A percentile compares a stretch with the other conserved stretches of the same genome.
Evolutionary conservation across 441 rosid species (phyloP).

Genomic region (Croton laevigatus): DNA sequence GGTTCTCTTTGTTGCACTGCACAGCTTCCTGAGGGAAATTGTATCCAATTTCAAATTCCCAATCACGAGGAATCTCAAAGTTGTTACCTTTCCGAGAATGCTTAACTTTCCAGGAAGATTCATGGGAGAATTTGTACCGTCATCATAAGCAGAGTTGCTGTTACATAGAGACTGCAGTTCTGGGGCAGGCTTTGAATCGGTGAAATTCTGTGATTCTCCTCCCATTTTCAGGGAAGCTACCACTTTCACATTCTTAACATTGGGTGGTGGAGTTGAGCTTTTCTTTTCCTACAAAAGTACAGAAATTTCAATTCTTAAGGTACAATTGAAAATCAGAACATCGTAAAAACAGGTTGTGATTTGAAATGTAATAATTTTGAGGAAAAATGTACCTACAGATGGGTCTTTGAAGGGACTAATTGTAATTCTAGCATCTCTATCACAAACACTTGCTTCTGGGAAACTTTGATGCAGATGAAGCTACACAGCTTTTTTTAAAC

Average conservation of each 20-base stretch:
- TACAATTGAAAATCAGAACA: not conserved
- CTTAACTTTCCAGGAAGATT: conserved; percentile 58
- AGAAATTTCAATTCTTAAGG: not conserved
- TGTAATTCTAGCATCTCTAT: conserved; percentile 52
- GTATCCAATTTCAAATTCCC: no score
- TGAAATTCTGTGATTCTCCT: conserved; percentile 29
- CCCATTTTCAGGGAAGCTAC: conserved; percentile 33
- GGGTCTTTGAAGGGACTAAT: conserved; percentile 57
- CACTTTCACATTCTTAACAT: conserved; percentile 30
- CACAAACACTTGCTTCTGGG: conserved; percentile 78
- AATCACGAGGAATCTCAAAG: not conserved
- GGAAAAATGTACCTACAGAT: conserved; percentile 83
- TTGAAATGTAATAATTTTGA: conserved; percentile 13
- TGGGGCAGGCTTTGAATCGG: conserved; percentile 21
- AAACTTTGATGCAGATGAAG: conserved; percentile 48
- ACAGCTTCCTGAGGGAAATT: conserved; percentile 59
- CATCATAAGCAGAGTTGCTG: conserved; percentile 25
- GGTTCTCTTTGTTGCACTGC: conserved; percentile 73
- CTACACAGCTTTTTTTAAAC: conserved; percentile 76
- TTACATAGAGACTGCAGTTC: conserved; percentile 31
- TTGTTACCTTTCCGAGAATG: conserved; percentile 59
- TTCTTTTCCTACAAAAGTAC: conserved; percentile 43
- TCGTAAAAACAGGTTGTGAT: not conserved
- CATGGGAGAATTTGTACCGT: conserved; percentile 25
- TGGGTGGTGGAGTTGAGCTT: conserved; percentile 52